Percentiles rank a stretch among this genome's conserved stretches.
These are phyloP conservation scores for Blakeslea trispora DNA, from an alignment of 371 early-diverging fungal genomes.

Conservation along the genomic window DNA sequence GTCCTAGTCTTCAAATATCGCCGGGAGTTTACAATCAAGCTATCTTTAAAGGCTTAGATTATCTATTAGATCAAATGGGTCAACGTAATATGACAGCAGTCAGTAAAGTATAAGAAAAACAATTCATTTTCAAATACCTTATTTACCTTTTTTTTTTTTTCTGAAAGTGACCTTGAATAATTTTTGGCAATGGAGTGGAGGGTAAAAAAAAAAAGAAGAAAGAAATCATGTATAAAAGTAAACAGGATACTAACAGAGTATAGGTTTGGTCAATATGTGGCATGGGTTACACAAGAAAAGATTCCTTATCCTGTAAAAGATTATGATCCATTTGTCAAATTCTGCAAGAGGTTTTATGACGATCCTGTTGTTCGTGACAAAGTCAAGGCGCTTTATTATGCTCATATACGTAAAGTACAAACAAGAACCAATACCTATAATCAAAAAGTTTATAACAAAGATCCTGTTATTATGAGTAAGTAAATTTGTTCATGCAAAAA, in stretches of 20 bases:
- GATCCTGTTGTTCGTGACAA: conserved; percentile 22
- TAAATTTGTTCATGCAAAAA: background rate
- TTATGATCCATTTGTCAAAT: conserved; percentile 28
- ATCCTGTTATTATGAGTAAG: conserved; percentile 46
- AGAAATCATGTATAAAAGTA: too few species aligned
- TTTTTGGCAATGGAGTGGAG: conserved; percentile 70
- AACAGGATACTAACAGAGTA: too few species aligned
- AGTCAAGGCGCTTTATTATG: conserved; percentile 35
- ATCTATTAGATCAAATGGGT: conserved; percentile 47
- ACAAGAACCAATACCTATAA: conserved; percentile 38
- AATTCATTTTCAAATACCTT: background rate
- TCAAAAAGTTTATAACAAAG: conserved; percentile 39
- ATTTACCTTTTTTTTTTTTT: background rate
- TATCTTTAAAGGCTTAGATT: conserved; percentile 42
- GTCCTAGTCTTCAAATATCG: conserved; percentile 57
- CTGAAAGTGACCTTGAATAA: conserved; percentile 49
- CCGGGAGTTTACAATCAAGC: conserved; percentile 54
- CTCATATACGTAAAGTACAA: conserved; percentile 36
- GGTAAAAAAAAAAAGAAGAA: too few species aligned
- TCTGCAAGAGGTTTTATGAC: conserved; percentile 43
- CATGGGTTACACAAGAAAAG: conserved; percentile 44
- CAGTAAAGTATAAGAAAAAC: too few species aligned
- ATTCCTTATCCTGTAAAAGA: conserved; percentile 51
- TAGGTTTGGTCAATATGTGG: conserved; percentile 59
- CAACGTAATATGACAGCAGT: conserved; percentile 56